These are phyloP conservation scores for Salvia splendens DNA, from an alignment of 257 asterid genomes.

Conservation along the genomic window DNA sequence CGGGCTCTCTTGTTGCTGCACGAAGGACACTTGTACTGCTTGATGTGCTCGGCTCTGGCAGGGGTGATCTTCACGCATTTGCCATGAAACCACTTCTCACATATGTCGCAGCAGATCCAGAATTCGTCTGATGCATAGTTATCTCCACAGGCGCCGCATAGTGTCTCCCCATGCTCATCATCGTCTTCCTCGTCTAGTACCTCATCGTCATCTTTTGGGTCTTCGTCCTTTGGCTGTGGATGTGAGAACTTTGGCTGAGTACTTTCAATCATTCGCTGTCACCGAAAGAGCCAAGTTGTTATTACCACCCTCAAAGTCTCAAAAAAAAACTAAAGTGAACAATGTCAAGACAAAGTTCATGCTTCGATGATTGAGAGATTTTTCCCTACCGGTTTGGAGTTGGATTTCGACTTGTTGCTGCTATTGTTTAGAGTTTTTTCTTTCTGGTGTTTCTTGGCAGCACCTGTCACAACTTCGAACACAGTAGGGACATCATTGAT, in stretches of 20 bases:
- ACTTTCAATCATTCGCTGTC: constrained; percentile 39
- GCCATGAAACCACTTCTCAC: constrained; percentile 88
- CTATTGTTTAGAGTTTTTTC: constrained; percentile 54
- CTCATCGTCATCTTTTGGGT: constrained; percentile 48
- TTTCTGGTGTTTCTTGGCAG: constrained; percentile 55
- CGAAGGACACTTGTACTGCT: constrained; percentile 77
- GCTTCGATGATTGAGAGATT: not conserved
- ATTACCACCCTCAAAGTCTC: not conserved
- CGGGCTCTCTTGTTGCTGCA: constrained; percentile 81
- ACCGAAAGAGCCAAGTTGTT: constrained; percentile 19
- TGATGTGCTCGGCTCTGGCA: constrained; percentile 81
- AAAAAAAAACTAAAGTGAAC: no score
- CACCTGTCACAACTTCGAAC: constrained; percentile 63
- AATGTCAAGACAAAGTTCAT: no score
- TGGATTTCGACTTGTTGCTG: constrained; percentile 57
- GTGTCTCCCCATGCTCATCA: constrained; percentile 68
- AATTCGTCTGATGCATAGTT: constrained; percentile 62
- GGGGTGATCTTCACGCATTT: constrained; percentile 83
- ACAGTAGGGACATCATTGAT: constrained; percentile 70
- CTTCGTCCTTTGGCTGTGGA: constrained; percentile 46
- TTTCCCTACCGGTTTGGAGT: constrained; percentile 52
- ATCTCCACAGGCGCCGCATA: constrained; percentile 80
- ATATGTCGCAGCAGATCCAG: constrained; percentile 83
- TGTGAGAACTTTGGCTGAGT: constrained; percentile 37
- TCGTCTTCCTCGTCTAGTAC: constrained; percentile 46